These are phyloP conservation scores for Penicillium egyptiacum DNA, from an alignment of 495 filamentous ascomycete genomes.

Conservation along the genomic window DNA sequence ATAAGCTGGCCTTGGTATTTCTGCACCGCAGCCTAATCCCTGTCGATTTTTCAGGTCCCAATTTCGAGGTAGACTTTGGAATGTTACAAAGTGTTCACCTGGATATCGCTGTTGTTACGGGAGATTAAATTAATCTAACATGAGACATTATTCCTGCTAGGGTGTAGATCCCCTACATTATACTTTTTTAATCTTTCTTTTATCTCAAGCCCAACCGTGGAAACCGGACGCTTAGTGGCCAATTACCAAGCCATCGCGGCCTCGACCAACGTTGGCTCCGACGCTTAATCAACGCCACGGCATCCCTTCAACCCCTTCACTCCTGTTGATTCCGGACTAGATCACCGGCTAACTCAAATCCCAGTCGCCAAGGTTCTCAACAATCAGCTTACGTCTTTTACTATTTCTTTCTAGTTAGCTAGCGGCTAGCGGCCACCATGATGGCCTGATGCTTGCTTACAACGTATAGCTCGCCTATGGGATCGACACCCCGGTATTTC, in stretches of 20 bases:
- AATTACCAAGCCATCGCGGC: constrained; percentile 1
- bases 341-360: constrained; percentile 3
- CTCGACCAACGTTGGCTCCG: too few relatives aligned
- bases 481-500: not conserved
- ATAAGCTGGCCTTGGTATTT: not conserved
- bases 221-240: not conserved
- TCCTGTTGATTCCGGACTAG: too few relatives aligned
- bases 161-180: constrained; percentile 2
- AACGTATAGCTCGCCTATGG: not conserved
- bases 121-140: not conserved
- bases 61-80: not conserved
- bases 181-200: too few relatives aligned
- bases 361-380: not conserved
- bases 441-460: not conserved
- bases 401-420: not conserved
- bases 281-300: too few relatives aligned
- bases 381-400: not conserved
- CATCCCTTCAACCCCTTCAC: too few relatives aligned
- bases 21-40: not conserved
- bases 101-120: too few relatives aligned
- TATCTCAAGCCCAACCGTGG: too few relatives aligned
- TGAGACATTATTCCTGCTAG: not conserved
- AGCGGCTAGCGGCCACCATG: not conserved
- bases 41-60: constrained; percentile 6
- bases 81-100: not conserved